Conservation (phyloP, 2,329 filamentous ascomycete genomes). For the Colletotrichum sp. region DNA sequence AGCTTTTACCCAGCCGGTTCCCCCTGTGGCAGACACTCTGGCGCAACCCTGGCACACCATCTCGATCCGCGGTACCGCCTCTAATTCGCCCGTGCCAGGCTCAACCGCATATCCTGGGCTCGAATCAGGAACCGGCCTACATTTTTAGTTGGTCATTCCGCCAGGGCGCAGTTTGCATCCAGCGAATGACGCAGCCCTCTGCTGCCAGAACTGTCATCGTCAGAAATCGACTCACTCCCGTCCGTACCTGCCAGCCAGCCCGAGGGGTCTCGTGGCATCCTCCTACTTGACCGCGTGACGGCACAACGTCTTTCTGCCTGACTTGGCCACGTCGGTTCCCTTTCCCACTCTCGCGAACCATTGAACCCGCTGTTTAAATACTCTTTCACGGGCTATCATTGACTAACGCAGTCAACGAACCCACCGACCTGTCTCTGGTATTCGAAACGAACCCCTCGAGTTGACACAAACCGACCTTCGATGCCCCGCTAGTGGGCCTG, state of each 20-base stretch:
- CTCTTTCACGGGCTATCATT: neutral
- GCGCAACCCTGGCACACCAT: conserved; percentile 18
- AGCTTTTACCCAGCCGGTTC: conserved; percentile 2
- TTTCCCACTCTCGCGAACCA: neutral
- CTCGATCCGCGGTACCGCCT: conserved; percentile 4
- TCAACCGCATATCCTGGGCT: conserved; percentile 13
- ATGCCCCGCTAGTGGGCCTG: conserved; percentile 16
- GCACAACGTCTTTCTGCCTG: conserved; percentile 6
- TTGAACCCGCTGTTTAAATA: neutral
- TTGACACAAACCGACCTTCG: neutral
- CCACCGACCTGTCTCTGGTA: neutral
- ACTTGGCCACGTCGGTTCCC: neutral
- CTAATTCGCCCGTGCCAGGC: conserved; percentile 4
- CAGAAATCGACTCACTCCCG: conserved; percentile 17
- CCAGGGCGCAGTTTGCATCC: conserved; percentile 17
- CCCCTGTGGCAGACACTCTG: conserved; percentile 9
- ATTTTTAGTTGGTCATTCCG: conserved; percentile 18
- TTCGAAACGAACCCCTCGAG: neutral
- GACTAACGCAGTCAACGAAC: neutral
- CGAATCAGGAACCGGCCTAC: conserved; percentile 20
- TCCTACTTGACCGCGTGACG: conserved; percentile 25
- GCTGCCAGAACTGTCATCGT: conserved; percentile 18
- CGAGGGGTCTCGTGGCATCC: conserved; percentile 23
- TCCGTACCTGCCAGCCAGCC: conserved; percentile 5
- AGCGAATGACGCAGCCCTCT: conserved; percentile 20